A percentile compares a stretch with the other conserved stretches of the same genome.
These are phyloP conservation scores for Tagetes patula DNA, from an alignment of 129 eudicot genomes.

Conservation along the genomic window DNA sequence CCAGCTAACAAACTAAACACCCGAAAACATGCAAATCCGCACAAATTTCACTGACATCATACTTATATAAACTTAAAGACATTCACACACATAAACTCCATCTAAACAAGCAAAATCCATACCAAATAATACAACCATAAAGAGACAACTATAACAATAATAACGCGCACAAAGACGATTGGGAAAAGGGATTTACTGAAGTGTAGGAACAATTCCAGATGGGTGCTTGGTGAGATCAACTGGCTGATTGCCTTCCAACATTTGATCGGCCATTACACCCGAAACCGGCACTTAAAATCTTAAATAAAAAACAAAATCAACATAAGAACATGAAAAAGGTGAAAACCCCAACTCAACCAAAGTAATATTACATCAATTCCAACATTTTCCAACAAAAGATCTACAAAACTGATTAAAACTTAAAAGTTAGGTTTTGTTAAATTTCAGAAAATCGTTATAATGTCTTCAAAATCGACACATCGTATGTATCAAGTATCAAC, in stretches of 20 bases:
- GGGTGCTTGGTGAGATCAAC: slow-evolving; percentile 87
- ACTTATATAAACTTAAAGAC: neutral
- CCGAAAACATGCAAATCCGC: neutral
- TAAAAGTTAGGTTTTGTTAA: slow-evolving; percentile 2
- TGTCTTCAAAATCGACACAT: slow-evolving; percentile 4
- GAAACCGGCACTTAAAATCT: slow-evolving; percentile 18
- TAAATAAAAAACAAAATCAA: slow-evolving; percentile 21
- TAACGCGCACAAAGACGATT: neutral
- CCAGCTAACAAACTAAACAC: neutral
- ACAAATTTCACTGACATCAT: neutral
- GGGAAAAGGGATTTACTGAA: slow-evolving; percentile 48
- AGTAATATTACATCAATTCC: neutral
- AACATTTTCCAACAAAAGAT: neutral
- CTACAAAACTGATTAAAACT: neutral
- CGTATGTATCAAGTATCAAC: neutral
- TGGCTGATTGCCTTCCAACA: slow-evolving; percentile 72
- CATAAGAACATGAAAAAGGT: neutral
- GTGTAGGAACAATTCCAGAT: slow-evolving; percentile 89
- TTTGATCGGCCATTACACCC: slow-evolving; percentile 69
- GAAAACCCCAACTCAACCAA: neutral
- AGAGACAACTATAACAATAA: neutral
- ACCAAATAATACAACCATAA: too few relatives aligned
- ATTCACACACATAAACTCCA: neutral
- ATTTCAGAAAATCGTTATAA: neutral
- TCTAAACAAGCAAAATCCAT: too few relatives aligned